Evolutionary conservation across 2,329 filamentous ascomycete species (phyloP), one percentile per base, ranked within the genome.

Genomic region (Cercospora citrullina): DNA sequence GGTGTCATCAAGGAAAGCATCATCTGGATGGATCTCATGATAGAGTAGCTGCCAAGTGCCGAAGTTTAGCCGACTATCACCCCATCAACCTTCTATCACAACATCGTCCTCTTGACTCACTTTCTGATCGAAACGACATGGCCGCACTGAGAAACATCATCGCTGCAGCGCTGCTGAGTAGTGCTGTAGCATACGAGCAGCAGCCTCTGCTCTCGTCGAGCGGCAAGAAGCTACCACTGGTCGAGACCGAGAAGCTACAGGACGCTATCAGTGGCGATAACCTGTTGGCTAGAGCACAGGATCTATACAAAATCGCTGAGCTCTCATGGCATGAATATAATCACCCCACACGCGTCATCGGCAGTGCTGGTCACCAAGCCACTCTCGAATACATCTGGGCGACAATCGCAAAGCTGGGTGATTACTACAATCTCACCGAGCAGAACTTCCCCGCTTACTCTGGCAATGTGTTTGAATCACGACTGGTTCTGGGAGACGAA

Each of bases 341-440:
- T 69, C 89, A 89, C 73, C 90, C 90, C 1, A 92, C 90, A 1
- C 85, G 90, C 63, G 89, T 91, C 23, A 91, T 92, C 71, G 89
- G 90, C 31, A 90, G 88, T 70, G 59, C 67, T 59, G 67, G 60
- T 5, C 64, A 74, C 58, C 61, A 67, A 31, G 75, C 71, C 10
- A 77, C 75, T 4, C 62, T 76, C 42, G 72, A 76, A n/a, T 77
- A 76, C 64, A 75, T 77, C 61, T 75, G 70, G 70, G 65, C 72
- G 33, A 75, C 64, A 6, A 63, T 75, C 16, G 69, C 86, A 31
- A 76, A 82, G 66, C 80, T 90, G 1, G 85, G 84, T 26, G 83
- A 83, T 70, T 91, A 90, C 80, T 91, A 91, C 78, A 83, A 79
- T 51, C 77, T 89, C 69, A 85, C 84, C 10, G 85, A 85, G 87